Conservation (phyloP, 179 eudicot genomes). For the Amaranthus tricolor region DNA sequence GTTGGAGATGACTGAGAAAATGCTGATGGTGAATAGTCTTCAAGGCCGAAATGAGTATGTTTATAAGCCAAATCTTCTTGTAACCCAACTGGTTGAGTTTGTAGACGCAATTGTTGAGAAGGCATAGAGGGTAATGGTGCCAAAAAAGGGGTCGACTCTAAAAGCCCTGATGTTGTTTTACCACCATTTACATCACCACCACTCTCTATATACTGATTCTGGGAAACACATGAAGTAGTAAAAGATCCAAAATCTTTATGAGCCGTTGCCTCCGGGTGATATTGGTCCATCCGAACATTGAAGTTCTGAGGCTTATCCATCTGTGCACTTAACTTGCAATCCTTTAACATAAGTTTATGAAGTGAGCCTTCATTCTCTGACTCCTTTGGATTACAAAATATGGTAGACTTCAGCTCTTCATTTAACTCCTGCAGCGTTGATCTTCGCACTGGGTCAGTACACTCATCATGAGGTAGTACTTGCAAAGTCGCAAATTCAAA, state of each 20-base stretch:
- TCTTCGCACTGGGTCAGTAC: slow-evolving; percentile 20
- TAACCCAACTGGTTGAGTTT: slow-evolving; percentile 14
- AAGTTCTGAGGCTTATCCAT: slow-evolving; percentile 23
- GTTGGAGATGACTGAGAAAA: slow-evolving; percentile 13
- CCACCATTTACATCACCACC: slow-evolving; percentile 10
- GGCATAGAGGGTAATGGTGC: slow-evolving; percentile 22
- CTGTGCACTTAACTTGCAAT: slow-evolving; percentile 26
- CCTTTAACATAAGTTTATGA: slow-evolving; percentile 15
- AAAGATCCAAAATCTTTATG: slow-evolving; percentile 8
- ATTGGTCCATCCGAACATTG: slow-evolving; percentile 2
- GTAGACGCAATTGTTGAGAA: slow-evolving; percentile 11
- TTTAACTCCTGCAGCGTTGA: slow-evolving; percentile 26
- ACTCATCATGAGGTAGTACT: slow-evolving; percentile 13
- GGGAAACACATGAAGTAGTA: slow-evolving; percentile 1
- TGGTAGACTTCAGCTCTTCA: slow-evolving; percentile 26
- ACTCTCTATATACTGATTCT: slow-evolving; percentile 5
- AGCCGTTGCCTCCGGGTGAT: slow-evolving; percentile 3
- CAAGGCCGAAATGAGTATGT: slow-evolving; percentile 10
- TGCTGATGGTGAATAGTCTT: slow-evolving; percentile 17
- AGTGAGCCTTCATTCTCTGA: slow-evolving; percentile 19
- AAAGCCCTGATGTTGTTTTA: slow-evolving; percentile 3
- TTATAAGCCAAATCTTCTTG: slow-evolving; percentile 8
- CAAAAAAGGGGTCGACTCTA: slow-evolving; percentile 5
- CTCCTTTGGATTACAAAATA: slow-evolving; percentile 15
- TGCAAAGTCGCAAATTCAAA: slow-evolving; percentile 27